Evolutionary conservation across 805 yeast genomes (phyloP).

Genomic region (Pichia gijzeniarum): DNA sequence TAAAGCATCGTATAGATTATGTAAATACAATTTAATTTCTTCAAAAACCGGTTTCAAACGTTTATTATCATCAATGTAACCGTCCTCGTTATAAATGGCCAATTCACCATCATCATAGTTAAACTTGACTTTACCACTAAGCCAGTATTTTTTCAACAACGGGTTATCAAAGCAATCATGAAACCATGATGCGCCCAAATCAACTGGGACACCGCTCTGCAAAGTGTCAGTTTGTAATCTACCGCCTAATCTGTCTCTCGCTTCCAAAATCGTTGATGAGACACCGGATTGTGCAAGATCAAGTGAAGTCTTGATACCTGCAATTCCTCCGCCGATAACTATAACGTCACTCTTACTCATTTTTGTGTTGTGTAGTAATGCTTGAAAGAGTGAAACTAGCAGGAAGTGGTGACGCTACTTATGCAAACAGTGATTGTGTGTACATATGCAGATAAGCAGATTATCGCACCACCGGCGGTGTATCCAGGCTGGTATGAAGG

Average conservation of each 20-base stretch:
- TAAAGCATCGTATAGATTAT: conserved; percentile 13
- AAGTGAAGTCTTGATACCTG: conserved; percentile 46
- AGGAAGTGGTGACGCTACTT: too few species aligned
- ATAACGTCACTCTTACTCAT: conserved; percentile 26
- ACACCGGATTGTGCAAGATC: conserved; percentile 32
- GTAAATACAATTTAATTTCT: conserved; percentile 26
- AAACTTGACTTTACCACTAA: conserved; percentile 22
- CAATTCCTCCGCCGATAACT: conserved; percentile 50
- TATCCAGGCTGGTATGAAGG: too few species aligned
- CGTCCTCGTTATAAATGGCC: conserved; percentile 17
- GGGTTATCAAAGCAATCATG: conserved; percentile 71
- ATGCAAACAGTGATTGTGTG: too few species aligned
- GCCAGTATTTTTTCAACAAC: conserved; percentile 44
- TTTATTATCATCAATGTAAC: conserved; percentile 41
- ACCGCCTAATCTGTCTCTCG: conserved; percentile 61
- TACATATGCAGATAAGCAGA: too few species aligned
- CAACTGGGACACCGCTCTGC: conserved; percentile 36
- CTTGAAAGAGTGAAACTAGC: too few species aligned
- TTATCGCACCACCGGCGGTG: too few species aligned
- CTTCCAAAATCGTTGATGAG: conserved; percentile 41
- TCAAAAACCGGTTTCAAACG: conserved; percentile 32
- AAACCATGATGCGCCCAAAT: conserved; percentile 88
- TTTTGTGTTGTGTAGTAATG: not conserved
- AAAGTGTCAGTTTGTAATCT: conserved; percentile 42
- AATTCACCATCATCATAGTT: conserved; percentile 30